Base-by-base conservation (phyloP, 139 green algal genomes). In the Tetradesmus obliquus region DNA sequence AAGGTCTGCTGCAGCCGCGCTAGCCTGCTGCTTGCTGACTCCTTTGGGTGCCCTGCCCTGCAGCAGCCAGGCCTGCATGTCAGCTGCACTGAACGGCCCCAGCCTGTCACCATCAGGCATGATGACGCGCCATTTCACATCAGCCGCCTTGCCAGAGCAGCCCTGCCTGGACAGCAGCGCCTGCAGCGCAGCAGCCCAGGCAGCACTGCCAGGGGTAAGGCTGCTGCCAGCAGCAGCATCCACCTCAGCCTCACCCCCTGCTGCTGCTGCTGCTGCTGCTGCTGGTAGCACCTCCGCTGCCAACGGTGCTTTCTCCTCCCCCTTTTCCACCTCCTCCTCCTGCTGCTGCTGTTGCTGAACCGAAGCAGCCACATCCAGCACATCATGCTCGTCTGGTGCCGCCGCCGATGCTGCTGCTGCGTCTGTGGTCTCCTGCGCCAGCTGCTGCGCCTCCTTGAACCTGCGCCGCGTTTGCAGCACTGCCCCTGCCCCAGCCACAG, bases 51-150 rank as follows among this genome's bases (percentile, higher is more conserved):
- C 60, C 55, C 5, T 62, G 54, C 62, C 45, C 8, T 82, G 12
- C 4, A 69, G 24, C 66, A 89, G 85, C 85, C 85, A 89, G 19
- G 24, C 10, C 13, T 32, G 9, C 24, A 79, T 22, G 17, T 89
- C 22, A 17, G 45, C 62, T 62, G 85, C 45, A 17, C 22, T 82
- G 66, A 82, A 89, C 7, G 62, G 85, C 15, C 85, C 62, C 45
- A 82, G 12, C 17, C 85, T 32, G 62, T 89, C 85, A n/a, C 45
- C 62, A 19, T 24, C 54, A 5, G 51, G 17, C 2, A 81, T 17
- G 62, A 88, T 88, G 3, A 79, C 24, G 13, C 62, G 85, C 85
- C 85, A 82, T 62, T 89, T 89, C 32, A 89, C 45, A 12, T 79
- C 15, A 45, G 82, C 82, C 60, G 17, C 13, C 82, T 87, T 87